Percentiles rank a stretch among this genome's conserved stretches.
Evolutionary conservation across 306 rosid genomes (phyloP).

Genomic region (Bauhinia variegata): DNA sequence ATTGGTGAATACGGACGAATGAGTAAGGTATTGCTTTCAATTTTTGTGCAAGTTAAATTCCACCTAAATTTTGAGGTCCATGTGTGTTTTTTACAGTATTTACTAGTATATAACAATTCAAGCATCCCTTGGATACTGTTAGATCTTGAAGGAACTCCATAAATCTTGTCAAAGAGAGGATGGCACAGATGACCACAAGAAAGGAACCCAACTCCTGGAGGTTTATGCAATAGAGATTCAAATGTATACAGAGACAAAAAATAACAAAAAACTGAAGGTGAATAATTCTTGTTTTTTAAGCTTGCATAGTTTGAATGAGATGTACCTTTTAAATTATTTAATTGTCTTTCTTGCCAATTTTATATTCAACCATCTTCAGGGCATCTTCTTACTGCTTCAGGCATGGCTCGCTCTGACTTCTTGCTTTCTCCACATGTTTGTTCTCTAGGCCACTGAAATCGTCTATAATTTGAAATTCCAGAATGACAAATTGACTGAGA

Average conservation of each 20-base stretch:
- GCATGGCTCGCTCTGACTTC: neutral
- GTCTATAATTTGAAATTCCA: too few relatives aligned
- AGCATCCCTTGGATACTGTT: conserved; percentile 30
- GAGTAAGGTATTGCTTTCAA: conserved; percentile 69
- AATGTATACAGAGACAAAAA: conserved; percentile 97
- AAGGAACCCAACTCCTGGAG: conserved; percentile 96
- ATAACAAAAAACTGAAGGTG: conserved; percentile 98
- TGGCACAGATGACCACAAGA: conserved; percentile 98
- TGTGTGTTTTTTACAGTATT: conserved; percentile 22
- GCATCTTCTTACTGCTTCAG: neutral
- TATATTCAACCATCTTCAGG: conserved; percentile 3
- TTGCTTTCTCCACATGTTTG: neutral
- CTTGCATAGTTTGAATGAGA: conserved; percentile 13
- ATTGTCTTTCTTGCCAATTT: conserved; percentile 24
- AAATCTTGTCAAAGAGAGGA: conserved; percentile 94
- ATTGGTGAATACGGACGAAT: conserved; percentile 97
- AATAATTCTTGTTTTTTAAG: conserved; percentile 15
- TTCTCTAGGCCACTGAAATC: neutral
- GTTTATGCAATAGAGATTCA: conserved; percentile 96
- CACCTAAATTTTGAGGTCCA: conserved; percentile 4
- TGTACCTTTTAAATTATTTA: conserved; percentile 1
- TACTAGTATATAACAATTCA: conserved; percentile 24
- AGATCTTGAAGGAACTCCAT: conserved; percentile 95
- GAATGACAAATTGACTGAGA: neutral
- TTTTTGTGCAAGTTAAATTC: conserved; percentile 5